Evolutionary conservation across 306 rosid species (phyloP), one percentile per base, ranked within the genome.

Genomic region (Albizia julibrissin): DNA sequence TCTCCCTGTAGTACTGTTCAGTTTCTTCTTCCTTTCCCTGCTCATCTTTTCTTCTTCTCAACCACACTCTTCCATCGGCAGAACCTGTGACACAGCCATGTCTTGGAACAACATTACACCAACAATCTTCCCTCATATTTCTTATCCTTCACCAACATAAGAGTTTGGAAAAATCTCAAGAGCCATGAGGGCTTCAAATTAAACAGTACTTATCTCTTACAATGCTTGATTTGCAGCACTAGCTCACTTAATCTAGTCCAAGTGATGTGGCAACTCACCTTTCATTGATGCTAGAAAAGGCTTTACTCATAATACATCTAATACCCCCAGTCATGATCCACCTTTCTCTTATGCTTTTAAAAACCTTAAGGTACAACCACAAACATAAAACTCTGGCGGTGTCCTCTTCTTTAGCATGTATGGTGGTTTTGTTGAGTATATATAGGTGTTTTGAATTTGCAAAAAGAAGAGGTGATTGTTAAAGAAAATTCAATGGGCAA

Each of bases 31-130:
- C 37, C 37, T 33, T 6, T 33, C 5, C 37, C 37, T 33, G 5
- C 37, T 4, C 37, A 3, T 6, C 37, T 3, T 33, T 33, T 3
- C 37, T 33, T 31, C 33, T 31, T 31, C 33, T 1, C 13, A 11
- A 70, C 98, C 99, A 81, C 98, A 93, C 82, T 97, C 86, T 0
- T 97, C 98, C 58, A 93, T 92, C 0, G 96, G 93, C 0, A 95
- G 15, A 97, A 92, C 85, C 34, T 3, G 3, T 3, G 34, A 33
- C 34, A 2, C 4, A 33, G 4, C 34, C 34, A 33, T 33, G 34
- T 29, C 31, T 29, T 1, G 31, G 31, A 29, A 29, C 1, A 29
- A 2, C 31, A 29, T 29, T 29, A 29, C 31, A 29, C 31, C 31
- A 29, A 29, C 2, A 1, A 29, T 29, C 31, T 29, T 29, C 31